Base-by-base conservation (phyloP, 129 eudicot genomes). In the Lactuca saligna region DNA sequence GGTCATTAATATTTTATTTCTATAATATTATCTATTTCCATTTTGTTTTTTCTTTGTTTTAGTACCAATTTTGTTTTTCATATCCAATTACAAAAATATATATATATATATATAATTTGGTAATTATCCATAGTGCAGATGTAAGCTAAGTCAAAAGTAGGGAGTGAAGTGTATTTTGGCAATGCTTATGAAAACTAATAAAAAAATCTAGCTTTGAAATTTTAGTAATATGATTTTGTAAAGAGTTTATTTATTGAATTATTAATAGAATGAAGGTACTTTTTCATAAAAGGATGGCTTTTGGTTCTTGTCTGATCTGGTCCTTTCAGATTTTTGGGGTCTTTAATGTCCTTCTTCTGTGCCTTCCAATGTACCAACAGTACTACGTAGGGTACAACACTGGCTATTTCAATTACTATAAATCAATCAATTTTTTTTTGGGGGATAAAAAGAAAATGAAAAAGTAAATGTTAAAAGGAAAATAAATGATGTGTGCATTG, bases 301-400 rank as follows among this genome's bases (percentile, higher is more conserved):
- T 72, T 62, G 78, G 65, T 41, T 55, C 20, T 73, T 55, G 78
- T 55, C 71, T 73, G 78, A 73, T 73, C 0, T 73, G 71, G 65
- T 55, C 37, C 55, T 73, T 29, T 25, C 37, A 63, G 65, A 54
- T 33, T 67, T 65, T 65, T 31, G 29, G 25, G 46, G 57, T 41
- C 56, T 68, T 9, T 70, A 50, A 60, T 20, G 68, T 67, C 44
- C 41, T 65, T 4, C 33, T 41, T 42, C n/a, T 46, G 60, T 59
- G 31, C 63, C 39, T 65, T 73, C 20, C 48, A 63, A 65, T 71
- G 78, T 73, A 73, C 71, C 29, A 73, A 73, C 65, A 32, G 78
- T 73, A 54, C 49, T 73, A 54, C 71, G 56, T 42, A 42, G 41
- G 58, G 65, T 74, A 65, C 78, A 74, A 74, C 71, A 59, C n/a